A percentile compares a stretch with the other conserved stretches of the same genome.
These are phyloP conservation scores for Theileria orientalis DNA, from an alignment of 169 alveolate genomes.

Conservation along the genomic window DNA sequence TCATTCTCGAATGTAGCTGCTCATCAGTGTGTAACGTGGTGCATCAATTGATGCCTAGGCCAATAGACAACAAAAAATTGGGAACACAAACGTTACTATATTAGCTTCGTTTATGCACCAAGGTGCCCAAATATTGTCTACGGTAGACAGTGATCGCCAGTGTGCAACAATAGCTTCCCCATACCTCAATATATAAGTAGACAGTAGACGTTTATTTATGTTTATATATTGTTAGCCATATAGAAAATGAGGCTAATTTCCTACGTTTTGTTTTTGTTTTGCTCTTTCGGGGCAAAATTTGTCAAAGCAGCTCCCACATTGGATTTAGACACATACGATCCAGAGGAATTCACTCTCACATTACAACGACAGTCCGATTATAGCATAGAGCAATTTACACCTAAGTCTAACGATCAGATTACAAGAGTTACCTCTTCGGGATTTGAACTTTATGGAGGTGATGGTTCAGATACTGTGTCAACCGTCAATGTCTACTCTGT, in stretches of 20 bases:
- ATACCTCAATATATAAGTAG: background rate
- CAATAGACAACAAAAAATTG: background rate
- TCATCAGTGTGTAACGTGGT: slow-evolving; percentile 1
- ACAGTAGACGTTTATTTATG: background rate
- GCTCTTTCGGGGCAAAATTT: background rate
- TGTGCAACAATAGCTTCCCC: slow-evolving; percentile 6
- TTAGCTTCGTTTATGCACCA: background rate
- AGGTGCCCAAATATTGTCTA: background rate
- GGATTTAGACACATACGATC: slow-evolving; percentile 1
- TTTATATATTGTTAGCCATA: slow-evolving; percentile 1
- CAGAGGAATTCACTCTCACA: background rate
- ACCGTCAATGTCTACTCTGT: background rate
- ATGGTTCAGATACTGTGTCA: background rate
- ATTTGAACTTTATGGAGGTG: background rate
- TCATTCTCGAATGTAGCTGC: background rate
- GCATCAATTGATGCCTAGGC: background rate
- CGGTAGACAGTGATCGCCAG: background rate
- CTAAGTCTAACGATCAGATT: background rate
- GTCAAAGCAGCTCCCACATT: background rate
- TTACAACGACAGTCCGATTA: background rate
- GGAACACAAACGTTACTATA: background rate
- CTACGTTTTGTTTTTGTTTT: background rate
- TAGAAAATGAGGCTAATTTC: slow-evolving; percentile 6
- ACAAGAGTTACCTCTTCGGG: background rate
- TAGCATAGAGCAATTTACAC: background rate